Evolutionary conservation across 805 yeast genomes (phyloP).

Genomic region (Ogataea haglerorum): DNA sequence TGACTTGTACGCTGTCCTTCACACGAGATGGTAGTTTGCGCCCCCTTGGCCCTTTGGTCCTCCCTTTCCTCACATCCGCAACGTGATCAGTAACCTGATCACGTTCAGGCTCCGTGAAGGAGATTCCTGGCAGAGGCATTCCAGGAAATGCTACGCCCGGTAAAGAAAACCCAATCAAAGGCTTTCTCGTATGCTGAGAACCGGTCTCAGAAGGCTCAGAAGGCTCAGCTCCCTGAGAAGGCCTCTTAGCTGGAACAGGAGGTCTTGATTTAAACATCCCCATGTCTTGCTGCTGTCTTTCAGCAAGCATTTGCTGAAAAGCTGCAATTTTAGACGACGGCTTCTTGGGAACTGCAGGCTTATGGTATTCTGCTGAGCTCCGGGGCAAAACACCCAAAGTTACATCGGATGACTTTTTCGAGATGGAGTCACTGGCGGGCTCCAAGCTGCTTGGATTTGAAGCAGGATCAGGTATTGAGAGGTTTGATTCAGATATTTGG

Average conservation of each 20-base stretch:
- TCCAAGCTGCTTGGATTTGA: too few species aligned
- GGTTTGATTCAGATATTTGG: too few species aligned
- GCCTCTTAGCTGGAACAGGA: conserved; percentile 21
- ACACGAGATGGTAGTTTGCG: conserved; percentile 63
- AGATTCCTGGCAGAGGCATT: conserved; percentile 23
- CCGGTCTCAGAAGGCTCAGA: conserved; percentile 2
- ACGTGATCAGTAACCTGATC: conserved; percentile 13
- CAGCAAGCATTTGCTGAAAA: conserved; percentile 70
- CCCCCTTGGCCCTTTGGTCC: conserved; percentile 75
- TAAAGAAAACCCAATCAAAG: conserved; percentile 48
- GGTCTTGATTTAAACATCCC: conserved; percentile 24
- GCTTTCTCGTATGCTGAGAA: conserved; percentile 37
- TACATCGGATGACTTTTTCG: background rate
- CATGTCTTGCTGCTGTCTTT: conserved; percentile 41
- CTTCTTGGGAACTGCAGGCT: conserved; percentile 66
- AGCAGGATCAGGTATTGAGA: too few species aligned
- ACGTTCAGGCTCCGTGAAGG: background rate
- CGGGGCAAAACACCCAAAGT: too few species aligned
- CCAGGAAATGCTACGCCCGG: conserved; percentile 58
- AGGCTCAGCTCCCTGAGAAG: conserved; percentile 10
- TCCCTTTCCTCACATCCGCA: conserved; percentile 41
- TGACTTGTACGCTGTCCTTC: conserved; percentile 38
- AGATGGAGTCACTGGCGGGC: too few species aligned
- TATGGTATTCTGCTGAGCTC: background rate
- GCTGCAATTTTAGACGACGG: conserved; percentile 78